Conservation (phyloP, 371 early-diverging fungal species). For the Lichtheimia hyalospora region DNA sequence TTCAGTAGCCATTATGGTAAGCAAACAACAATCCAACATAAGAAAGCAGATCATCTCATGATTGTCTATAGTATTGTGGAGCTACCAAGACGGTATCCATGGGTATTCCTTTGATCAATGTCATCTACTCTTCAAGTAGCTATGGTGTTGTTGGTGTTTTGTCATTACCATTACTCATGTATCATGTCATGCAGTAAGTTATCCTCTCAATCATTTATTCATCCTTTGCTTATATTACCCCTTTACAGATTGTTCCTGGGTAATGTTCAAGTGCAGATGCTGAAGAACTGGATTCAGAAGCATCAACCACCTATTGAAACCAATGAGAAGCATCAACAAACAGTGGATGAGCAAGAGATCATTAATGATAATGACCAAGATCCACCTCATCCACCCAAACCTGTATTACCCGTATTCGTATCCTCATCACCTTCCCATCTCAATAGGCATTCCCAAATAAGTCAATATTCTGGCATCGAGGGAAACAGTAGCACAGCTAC, state of each 20-base stretch:
- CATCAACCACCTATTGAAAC: conserved; percentile 16
- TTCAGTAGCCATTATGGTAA: conserved; percentile 56
- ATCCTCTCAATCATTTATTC: background rate
- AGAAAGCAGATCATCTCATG: too few species aligned
- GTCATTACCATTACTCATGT: conserved; percentile 67
- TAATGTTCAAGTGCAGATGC: conserved; percentile 54
- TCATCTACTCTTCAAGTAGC: conserved; percentile 51
- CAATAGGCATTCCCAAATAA: too few species aligned
- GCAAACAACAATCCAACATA: too few species aligned
- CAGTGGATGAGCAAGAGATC: background rate
- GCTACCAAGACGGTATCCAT: conserved; percentile 76
- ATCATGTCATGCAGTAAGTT: conserved; percentile 70
- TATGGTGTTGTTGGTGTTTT: conserved; percentile 60
- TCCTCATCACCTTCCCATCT: too few species aligned
- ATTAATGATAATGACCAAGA: too few species aligned
- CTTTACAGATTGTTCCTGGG: conserved; percentile 56
- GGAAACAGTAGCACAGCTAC: too few species aligned
- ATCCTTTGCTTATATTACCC: background rate
- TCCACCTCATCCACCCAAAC: too few species aligned
- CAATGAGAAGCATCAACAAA: conserved; percentile 5
- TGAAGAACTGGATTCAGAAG: conserved; percentile 60
- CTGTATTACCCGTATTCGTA: too few species aligned
- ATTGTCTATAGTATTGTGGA: conserved; percentile 58
- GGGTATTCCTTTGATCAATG: conserved; percentile 77
- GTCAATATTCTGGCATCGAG: too few species aligned